phyloP scores from a whole-genome alignment of 257 asterid genomes.

The Scutellaria barbata region DNA sequence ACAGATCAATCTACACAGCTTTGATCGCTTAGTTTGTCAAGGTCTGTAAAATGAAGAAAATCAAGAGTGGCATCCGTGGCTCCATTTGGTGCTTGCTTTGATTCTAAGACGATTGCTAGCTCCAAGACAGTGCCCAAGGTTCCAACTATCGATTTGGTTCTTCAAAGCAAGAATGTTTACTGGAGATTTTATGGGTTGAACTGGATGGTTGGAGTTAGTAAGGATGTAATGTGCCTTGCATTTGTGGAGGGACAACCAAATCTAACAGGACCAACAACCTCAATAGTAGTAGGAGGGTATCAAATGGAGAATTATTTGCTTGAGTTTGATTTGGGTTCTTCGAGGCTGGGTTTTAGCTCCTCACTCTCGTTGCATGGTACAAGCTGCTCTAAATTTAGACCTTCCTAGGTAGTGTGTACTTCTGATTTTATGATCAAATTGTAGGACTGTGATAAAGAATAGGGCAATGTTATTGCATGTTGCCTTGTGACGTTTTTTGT shows the following conservation, averaged over 20 bases:
- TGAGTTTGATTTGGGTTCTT: constrained; percentile 51
- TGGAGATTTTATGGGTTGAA: constrained; percentile 58
- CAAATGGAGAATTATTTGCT: constrained; percentile 60
- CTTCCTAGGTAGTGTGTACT: constrained; percentile 29
- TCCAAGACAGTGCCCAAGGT: constrained; percentile 44
- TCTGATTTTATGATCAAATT: neutral
- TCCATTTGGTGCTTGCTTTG: constrained; percentile 58
- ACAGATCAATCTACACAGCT: constrained; percentile 44
- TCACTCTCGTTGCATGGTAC: constrained; percentile 44
- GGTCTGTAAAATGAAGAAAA: constrained; percentile 39
- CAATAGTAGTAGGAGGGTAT: constrained; percentile 56
- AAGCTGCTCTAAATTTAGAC: constrained; percentile 47
- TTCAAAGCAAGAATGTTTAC: constrained; percentile 34
- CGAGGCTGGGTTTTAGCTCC: constrained; percentile 49
- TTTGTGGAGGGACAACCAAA: constrained; percentile 46
- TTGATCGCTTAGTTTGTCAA: constrained; percentile 47
- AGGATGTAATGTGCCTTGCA: constrained; percentile 49
- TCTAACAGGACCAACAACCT: constrained; percentile 39
- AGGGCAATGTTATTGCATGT: too few species aligned
- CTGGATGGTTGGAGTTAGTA: constrained; percentile 45
- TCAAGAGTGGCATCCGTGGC: constrained; percentile 47
- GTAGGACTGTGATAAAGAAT: neutral
- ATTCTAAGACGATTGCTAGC: constrained; percentile 34
- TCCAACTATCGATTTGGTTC: constrained; percentile 47
- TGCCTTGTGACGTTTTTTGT: too few species aligned